Percentiles rank a stretch among this genome's conserved stretches.
Conservation (phyloP, 805 yeast genomes). For the Vanderwaltozyma verrucispora region DNA sequence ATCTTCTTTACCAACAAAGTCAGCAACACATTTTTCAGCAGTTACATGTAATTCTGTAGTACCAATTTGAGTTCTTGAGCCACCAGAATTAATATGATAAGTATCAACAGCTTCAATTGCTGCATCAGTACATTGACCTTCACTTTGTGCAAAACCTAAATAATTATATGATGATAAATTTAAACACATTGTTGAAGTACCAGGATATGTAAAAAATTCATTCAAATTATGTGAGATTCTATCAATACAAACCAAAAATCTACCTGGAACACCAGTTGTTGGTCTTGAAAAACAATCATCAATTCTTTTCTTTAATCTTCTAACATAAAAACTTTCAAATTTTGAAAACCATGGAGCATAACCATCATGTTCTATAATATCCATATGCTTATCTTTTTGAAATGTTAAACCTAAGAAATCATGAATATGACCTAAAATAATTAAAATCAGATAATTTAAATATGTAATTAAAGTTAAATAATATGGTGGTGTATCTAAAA, state of each 20-base stretch:
- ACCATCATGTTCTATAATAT: conserved; percentile 71
- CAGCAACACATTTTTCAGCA: conserved; percentile 71
- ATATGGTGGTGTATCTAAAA: conserved; percentile 80
- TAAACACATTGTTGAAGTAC: conserved; percentile 65
- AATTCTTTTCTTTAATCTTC: conserved; percentile 82
- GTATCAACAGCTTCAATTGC: conserved; percentile 54
- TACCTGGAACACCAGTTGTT: conserved; percentile 96
- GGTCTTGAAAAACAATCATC: conserved; percentile 95
- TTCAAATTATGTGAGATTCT: conserved; percentile 60
- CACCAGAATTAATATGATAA: conserved; percentile 70
- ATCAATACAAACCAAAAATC: conserved; percentile 73
- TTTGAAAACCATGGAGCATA: conserved; percentile 94
- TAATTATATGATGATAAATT: conserved; percentile 89
- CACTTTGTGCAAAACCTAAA: conserved; percentile 93
- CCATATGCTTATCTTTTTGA: conserved; percentile 52
- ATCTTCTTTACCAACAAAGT: conserved; percentile 85
- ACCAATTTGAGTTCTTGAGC: conserved; percentile 68
- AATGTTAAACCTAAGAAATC: conserved; percentile 79
- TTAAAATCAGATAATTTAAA: conserved; percentile 70
- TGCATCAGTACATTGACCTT: conserved; percentile 79
- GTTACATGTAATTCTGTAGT: conserved; percentile 61
- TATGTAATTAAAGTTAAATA: conserved; percentile 72
- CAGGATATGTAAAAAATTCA: conserved; percentile 60
- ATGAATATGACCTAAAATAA: conserved; percentile 80
- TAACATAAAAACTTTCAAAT: conserved; percentile 85